Base-by-base conservation (phyloP, 345 rosid genomes). In the Schrenkiella parvula region DNA sequence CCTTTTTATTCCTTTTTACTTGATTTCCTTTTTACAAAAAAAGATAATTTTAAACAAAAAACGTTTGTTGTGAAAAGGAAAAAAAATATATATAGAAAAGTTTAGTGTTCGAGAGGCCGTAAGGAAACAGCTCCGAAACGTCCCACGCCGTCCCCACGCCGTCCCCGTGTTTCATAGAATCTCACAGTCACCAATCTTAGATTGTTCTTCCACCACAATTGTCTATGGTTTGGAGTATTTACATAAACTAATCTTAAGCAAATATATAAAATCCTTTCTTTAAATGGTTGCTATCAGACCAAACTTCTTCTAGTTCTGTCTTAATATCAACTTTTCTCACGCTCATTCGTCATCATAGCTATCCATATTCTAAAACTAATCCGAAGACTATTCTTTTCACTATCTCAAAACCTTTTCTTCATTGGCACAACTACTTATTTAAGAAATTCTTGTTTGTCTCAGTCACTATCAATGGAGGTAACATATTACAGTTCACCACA, bases 401-500 rank as follows among this genome's bases (percentile, higher is more conserved):
- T 21, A 57, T 73, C 42, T 47, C 44, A 46, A 57, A 18, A 31
- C 35, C 28, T 19, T 73, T 57, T 26, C 46, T 56, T 31, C 57
- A 65, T 56, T 35, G 52, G 52, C 39, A 42, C 23, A 62, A 63
- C 28, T 31, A 71, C 3, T 22, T 35, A n/a, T n/a, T 8, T 42
- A 6, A 19, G 5, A 29, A 21, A 23, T 13, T 0, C 3, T 5
- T 21, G n/a, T 48, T 74, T 50, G 35, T 48, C 56, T 74, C 67
- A 21, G 73, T 74, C 67, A 11, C 55, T 39, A 38, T 74, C 73
- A 74, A 35, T 56, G 53, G 12, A 59, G 31, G 64, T 25, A 74
- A 23, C 29, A 47, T 19, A 9, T 66, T 74, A n/a, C 60, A 72
- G 63, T 52, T 72, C 46, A 72, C 44, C 69, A 63, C 63, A 71